A percentile compares a stretch with the other conserved stretches of the same genome.
phyloP scores from a whole-genome alignment of 129 eudicot species.

The Tanacetum coccineum region DNA sequence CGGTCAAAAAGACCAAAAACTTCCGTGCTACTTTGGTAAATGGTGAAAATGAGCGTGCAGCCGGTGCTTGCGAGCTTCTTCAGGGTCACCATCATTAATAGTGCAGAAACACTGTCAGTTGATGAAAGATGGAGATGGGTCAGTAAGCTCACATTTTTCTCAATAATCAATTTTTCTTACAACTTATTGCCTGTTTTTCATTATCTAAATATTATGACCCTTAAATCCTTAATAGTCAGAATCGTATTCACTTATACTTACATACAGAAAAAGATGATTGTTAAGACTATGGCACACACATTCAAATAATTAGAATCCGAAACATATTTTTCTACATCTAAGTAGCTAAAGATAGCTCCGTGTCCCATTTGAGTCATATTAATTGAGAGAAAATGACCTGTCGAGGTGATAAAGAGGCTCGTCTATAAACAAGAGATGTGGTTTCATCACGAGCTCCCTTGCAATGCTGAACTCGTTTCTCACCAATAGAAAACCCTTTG shows the following conservation, averaged over 20 bases:
- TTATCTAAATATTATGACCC: neutral
- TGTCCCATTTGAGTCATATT: no score
- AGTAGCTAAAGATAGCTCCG: no score
- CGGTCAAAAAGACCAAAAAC: constrained; percentile 93
- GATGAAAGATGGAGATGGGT: neutral
- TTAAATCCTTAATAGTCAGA: neutral
- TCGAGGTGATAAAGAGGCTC: constrained; percentile 95
- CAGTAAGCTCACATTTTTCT: neutral
- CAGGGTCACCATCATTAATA: constrained; percentile 90
- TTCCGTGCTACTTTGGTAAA: constrained; percentile 94
- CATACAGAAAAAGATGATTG: neutral
- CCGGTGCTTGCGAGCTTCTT: constrained; percentile 91
- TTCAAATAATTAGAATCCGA: no score
- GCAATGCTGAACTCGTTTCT: constrained; percentile 82
- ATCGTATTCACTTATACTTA: neutral
- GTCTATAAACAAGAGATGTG: constrained; percentile 69
- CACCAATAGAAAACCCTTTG: constrained; percentile 81
- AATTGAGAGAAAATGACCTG: constrained; percentile 45
- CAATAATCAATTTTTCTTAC: neutral
- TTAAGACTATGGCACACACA: no score
- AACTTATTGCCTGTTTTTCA: neutral
- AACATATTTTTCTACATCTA: no score
- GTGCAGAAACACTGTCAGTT: constrained; percentile 73
- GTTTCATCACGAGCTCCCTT: constrained; percentile 83
- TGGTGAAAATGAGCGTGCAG: constrained; percentile 79